These are phyloP conservation scores for Solanum lignicaule DNA, from an alignment of 257 asterid genomes.

Conservation along the genomic window DNA sequence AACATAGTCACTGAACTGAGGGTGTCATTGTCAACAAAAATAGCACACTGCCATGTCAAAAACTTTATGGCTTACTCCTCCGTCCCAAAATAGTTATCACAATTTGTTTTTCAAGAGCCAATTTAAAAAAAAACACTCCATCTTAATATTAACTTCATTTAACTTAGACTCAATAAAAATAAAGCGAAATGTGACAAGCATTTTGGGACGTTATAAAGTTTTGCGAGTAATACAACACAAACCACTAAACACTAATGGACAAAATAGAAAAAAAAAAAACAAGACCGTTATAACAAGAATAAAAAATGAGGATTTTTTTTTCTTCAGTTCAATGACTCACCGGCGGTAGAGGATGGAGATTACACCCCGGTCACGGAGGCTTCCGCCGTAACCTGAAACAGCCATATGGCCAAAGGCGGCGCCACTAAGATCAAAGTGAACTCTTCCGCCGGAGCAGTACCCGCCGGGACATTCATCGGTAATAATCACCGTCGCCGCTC, in stretches of 20 bases:
- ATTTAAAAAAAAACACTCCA: accelerated
- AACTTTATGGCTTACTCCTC: neutral
- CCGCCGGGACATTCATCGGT: constrained; percentile 97
- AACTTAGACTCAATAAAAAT: neutral
- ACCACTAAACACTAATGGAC: neutral
- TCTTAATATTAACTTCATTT: accelerated
- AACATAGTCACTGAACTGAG: constrained; percentile 1
- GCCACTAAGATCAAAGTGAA: constrained; percentile 91
- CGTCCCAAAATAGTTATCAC: neutral
- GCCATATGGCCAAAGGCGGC: constrained; percentile 97
- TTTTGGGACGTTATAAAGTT: neutral
- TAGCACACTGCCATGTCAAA: neutral
- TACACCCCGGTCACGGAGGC: constrained; percentile 82
- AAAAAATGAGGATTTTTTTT: neutral
- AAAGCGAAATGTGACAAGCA: accelerated
- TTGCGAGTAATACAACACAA: neutral
- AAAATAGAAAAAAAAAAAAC: neutral
- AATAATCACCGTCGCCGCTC: constrained; percentile 86
- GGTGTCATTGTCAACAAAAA: constrained; percentile 7
- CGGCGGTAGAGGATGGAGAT: constrained; percentile 69
- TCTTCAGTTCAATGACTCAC: constrained; percentile 13
- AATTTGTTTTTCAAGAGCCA: accelerated
- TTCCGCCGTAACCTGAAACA: constrained; percentile 51
- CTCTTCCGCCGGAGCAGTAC: constrained; percentile 46
- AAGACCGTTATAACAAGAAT: neutral